Evolutionary conservation across 2,329 filamentous ascomycete genomes (phyloP).

Genomic region (Bisporella sp.): DNA sequence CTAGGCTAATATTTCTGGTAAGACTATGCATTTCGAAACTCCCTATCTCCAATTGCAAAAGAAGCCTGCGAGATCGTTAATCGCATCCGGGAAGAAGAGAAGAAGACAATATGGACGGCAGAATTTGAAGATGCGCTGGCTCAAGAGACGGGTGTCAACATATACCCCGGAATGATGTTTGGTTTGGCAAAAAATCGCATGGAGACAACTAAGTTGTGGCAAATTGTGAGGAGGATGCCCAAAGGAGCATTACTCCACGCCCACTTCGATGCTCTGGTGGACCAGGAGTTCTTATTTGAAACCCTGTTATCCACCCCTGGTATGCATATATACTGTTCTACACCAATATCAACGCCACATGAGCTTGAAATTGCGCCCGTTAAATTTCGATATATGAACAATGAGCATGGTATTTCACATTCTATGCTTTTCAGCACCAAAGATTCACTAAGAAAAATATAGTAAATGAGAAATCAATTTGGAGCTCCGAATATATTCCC

Average conservation of each 20-base stretch:
- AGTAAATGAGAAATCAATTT: slow-evolving; percentile 46
- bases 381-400: slow-evolving; percentile 54
- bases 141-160: slow-evolving; percentile 51
- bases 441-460: slow-evolving; percentile 1
- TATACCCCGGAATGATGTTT: slow-evolving; percentile 90
- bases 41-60: slow-evolving; percentile 70
- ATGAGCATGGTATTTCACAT: slow-evolving; percentile 23
- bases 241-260: slow-evolving; percentile 84
- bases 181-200: slow-evolving; percentile 72
- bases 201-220: slow-evolving; percentile 75
- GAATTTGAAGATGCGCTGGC: slow-evolving; percentile 65
- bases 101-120: slow-evolving; percentile 67
- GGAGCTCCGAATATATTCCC: slow-evolving; percentile 56
- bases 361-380: slow-evolving; percentile 49
- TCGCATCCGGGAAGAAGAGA: slow-evolving; percentile 72
- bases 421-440: too few relatives aligned
- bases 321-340: slow-evolving; percentile 60
- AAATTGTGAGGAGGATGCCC: slow-evolving; percentile 75
- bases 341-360: slow-evolving; percentile 44
- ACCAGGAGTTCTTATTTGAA: slow-evolving; percentile 73
- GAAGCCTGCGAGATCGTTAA: slow-evolving; percentile 75
- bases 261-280: slow-evolving; percentile 86
- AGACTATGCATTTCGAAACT: slow-evolving; percentile 66
- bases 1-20: background rate
- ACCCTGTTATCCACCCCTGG: slow-evolving; percentile 65